phyloP scores from a whole-genome alignment of 2,329 filamentous ascomycete genomes.

The Colletotrichum camelliae region DNA sequence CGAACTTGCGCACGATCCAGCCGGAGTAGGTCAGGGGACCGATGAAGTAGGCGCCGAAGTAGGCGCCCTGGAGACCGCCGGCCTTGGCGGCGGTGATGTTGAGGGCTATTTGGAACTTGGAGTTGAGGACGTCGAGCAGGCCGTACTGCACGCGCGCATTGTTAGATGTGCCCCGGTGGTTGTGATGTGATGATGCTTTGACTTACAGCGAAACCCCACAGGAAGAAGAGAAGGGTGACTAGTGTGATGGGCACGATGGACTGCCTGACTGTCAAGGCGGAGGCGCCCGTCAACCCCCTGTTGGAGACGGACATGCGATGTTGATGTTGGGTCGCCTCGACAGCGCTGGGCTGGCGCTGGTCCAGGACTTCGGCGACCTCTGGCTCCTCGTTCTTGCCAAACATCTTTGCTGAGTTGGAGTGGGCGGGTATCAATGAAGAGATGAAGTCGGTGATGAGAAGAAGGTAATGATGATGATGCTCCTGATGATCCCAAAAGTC shows the following conservation, averaged over 20 bases:
- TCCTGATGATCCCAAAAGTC: background rate
- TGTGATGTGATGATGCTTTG: background rate
- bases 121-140: constrained; percentile 46
- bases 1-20: constrained; percentile 67
- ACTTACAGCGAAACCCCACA: constrained; percentile 52
- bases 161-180: background rate
- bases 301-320: constrained; percentile 25
- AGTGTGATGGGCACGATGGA: constrained; percentile 71
- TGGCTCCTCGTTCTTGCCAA: constrained; percentile 26
- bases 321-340: constrained; percentile 21
- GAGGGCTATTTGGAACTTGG: constrained; percentile 53
- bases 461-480: background rate
- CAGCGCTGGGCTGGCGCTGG: constrained; percentile 23
- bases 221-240: constrained; percentile 54
- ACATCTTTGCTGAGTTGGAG: constrained; percentile 17
- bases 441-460: background rate
- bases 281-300: constrained; percentile 26
- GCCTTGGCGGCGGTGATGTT: constrained; percentile 49
- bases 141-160: constrained; percentile 1
- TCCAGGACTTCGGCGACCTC: constrained; percentile 23
- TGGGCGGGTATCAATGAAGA: background rate
- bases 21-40: constrained; percentile 41
- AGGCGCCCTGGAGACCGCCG: constrained; percentile 54
- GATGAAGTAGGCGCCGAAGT: constrained; percentile 53
- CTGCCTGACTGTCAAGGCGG: constrained; percentile 63